A percentile compares a stretch with the other conserved stretches of the same genome.
Conservation (phyloP, 1,284 basidiomycete species). For the Marasmius oreades region DNA sequence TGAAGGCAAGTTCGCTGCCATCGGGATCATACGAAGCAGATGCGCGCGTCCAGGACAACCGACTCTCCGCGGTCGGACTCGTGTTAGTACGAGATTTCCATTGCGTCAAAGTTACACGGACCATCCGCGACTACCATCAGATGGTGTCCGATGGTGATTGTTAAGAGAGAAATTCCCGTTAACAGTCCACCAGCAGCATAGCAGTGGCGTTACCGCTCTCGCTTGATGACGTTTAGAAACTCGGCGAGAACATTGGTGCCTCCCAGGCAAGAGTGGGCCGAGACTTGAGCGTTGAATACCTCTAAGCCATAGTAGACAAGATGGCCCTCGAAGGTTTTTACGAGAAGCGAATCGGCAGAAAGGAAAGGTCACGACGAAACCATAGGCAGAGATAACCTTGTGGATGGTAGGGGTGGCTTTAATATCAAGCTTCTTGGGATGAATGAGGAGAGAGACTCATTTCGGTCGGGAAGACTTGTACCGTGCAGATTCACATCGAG, state of each 20-base stretch:
- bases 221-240: background rate
- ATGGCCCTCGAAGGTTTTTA: background rate
- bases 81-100: background rate
- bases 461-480: background rate
- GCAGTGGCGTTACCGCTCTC: background rate
- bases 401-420: background rate
- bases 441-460: conserved; percentile 1
- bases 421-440: conserved; percentile 4
- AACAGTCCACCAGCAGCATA: conserved; percentile 9
- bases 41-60: conserved; percentile 1
- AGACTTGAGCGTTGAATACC: background rate
- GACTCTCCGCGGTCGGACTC: conserved; percentile 1
- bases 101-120: background rate
- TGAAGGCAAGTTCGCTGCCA: conserved; percentile 2
- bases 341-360: background rate
- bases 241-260: conserved; percentile 6
- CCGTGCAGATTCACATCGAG: no score
- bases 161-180: background rate
- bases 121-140: conserved; percentile 3
- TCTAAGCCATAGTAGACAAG: conserved; percentile 7
- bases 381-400: conserved; percentile 7
- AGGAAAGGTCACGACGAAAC: conserved; percentile 3
- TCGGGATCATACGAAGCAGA: conserved; percentile 6
- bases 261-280: conserved; percentile 3
- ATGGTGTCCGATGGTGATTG: conserved; percentile 5